A percentile compares a stretch with the other conserved stretches of the same genome.
Evolutionary conservation across 345 rosid species (phyloP).

Genomic region (Aquilaria yunnanensis): DNA sequence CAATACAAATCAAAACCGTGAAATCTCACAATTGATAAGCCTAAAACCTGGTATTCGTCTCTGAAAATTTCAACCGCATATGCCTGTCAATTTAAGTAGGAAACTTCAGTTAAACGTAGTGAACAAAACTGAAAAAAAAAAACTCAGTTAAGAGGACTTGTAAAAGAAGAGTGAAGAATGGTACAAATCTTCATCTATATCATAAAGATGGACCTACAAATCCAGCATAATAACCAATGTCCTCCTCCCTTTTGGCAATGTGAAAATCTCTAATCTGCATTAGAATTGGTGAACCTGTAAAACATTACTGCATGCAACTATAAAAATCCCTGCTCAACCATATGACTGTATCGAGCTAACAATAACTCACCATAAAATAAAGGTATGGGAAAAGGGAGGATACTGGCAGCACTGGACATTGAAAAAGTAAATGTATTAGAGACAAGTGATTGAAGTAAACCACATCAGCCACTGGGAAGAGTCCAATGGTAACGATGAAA

Average conservation of each 20-base stretch:
- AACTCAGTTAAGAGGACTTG: slow-evolving; percentile 2
- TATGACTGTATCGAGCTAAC: too few relatives aligned
- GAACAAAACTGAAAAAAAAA: slow-evolving; percentile 43
- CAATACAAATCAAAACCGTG: background rate
- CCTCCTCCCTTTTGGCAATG: slow-evolving; percentile 76
- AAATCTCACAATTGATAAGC: slow-evolving; percentile 71
- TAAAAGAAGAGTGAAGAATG: slow-evolving; percentile 3
- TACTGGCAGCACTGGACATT: slow-evolving; percentile 70
- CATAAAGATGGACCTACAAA: slow-evolving; percentile 54
- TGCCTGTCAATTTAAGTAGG: slow-evolving; percentile 42
- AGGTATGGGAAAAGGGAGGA: slow-evolving; percentile 90
- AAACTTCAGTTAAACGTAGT: background rate
- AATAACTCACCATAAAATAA: slow-evolving; percentile 78
- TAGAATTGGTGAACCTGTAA: slow-evolving; percentile 5
- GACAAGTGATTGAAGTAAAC: too few relatives aligned
- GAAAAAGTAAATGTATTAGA: background rate
- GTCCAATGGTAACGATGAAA: too few relatives aligned
- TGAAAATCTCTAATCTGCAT: slow-evolving; percentile 69
- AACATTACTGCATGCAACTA: background rate
- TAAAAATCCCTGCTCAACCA: background rate
- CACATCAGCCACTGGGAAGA: too few relatives aligned
- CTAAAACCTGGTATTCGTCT: slow-evolving; percentile 74
- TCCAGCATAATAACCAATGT: slow-evolving; percentile 87
- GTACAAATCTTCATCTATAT: background rate
- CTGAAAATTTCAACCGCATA: slow-evolving; percentile 72